phyloP scores from a whole-genome alignment of 768 basidiomycete species.

The Tulasnella sp. region DNA sequence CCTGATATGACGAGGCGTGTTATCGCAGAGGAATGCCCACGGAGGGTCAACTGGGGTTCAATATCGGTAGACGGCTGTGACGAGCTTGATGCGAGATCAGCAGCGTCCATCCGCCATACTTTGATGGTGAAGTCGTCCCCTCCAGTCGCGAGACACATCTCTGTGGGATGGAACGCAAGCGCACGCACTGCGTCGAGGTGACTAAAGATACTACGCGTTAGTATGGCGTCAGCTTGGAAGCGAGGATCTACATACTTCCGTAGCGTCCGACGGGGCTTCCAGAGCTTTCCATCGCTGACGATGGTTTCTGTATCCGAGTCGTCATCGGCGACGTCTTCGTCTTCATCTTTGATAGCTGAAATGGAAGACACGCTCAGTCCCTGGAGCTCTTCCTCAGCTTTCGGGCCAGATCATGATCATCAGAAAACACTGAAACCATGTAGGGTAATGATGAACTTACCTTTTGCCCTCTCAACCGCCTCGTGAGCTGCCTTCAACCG shows the following conservation, averaged over 20 bases:
- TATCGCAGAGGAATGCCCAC: conserved; percentile 86
- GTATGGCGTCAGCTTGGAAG: background rate
- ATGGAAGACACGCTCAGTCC: background rate
- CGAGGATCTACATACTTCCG: conserved; percentile 49
- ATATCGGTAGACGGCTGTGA: conserved; percentile 62
- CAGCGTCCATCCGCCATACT: conserved; percentile 83
- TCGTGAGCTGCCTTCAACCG: conserved; percentile 29
- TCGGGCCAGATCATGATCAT: too few relatives aligned
- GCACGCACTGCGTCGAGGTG: conserved; percentile 91
- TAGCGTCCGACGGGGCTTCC: conserved; percentile 79
- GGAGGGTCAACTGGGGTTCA: conserved; percentile 85
- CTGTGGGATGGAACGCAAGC: conserved; percentile 78
- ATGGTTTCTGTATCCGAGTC: conserved; percentile 29
- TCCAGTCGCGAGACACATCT: conserved; percentile 78
- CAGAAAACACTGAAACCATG: too few relatives aligned
- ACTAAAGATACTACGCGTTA: conserved; percentile 31
- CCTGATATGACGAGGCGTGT: conserved; percentile 76
- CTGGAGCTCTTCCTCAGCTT: conserved; percentile 4
- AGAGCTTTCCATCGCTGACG: conserved; percentile 56
- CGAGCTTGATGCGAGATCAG: conserved; percentile 62
- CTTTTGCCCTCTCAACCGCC: conserved; percentile 23
- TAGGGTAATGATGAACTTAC: conserved; percentile 2
- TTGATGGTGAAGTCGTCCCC: conserved; percentile 95
- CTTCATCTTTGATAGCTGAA: conserved; percentile 47
- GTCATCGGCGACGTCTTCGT: conserved; percentile 50